Evolutionary conservation across 2,329 filamentous ascomycete species (phyloP), one percentile per base, ranked within the genome.

Genomic region (Aureobasidium namibiae): DNA sequence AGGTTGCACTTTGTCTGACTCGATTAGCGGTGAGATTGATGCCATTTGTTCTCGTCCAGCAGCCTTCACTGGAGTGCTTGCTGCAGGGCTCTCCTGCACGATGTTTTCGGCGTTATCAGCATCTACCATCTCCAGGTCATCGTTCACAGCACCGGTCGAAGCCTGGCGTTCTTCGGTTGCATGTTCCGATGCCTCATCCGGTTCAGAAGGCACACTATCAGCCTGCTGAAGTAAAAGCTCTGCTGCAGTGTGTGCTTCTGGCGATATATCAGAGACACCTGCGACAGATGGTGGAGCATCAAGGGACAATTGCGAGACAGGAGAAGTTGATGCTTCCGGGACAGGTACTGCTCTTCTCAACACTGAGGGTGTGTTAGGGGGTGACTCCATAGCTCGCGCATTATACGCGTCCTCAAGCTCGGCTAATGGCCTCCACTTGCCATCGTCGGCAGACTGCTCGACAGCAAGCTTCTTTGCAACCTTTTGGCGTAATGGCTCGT

Each of bases 401-500:
- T 44, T 26, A 14, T 46, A 56, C 8, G 53, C 53, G 23, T 38
- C 21, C n/a, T 56, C 53, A n/a, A 56, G 53, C 23, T 56, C 31
- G 26, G 29, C 26, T 14, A 56, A 16, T 8, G 53, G 53, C 14
- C 31, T 56, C 53, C 53, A 56, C 23, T 56, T 56, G 41, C 53
- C 53, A 18, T 58, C 42, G 6, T 49, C 44, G 2, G 16, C 14
- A 24, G 44, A 26, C 13, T 36, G 34, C 13, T 58, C 44, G n/a
- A 58, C 42, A 31, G 44, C 54, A 31, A 48, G 54, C 54, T 41
- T 58, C 26, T 58, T 58, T 13, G 44, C 29, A 7, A 58, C 54
- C 16, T 49, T 39, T 13, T 58, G 42, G 16, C 54, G 54, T 11
- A 58, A 34, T 9, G 54, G 36, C 26, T 58, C 54, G 21, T 39